Evolutionary conservation across 805 yeast genomes (phyloP).

Genomic region (Starmerella etchellsii): DNA sequence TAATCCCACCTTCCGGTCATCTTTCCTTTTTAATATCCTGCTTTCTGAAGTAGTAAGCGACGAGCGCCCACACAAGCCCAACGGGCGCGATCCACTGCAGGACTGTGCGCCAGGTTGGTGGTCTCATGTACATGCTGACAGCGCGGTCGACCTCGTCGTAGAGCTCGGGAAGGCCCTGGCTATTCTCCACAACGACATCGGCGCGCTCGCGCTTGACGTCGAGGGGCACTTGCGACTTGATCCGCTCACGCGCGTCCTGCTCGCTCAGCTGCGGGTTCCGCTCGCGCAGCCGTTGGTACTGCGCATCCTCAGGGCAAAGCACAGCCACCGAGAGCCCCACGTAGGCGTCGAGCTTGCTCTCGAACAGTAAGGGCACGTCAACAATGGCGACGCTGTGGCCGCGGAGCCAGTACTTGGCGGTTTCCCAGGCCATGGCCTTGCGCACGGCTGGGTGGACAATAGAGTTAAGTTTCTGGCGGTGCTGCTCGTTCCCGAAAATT

Average conservation of each 20-base stretch:
- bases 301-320: constrained; percentile 43
- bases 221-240: constrained; percentile 62
- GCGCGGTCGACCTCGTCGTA: constrained; percentile 33
- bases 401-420: constrained; percentile 43
- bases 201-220: constrained; percentile 44
- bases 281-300: constrained; percentile 45
- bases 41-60: constrained; percentile 1
- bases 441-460: constrained; percentile 85
- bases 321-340: constrained; percentile 68
- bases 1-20: background rate
- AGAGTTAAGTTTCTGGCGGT: constrained; percentile 47
- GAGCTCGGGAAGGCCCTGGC: constrained; percentile 34
- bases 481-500: constrained; percentile 58
- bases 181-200: constrained; percentile 56
- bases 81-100: constrained; percentile 29
- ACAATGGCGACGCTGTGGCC: constrained; percentile 53
- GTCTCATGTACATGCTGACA: constrained; percentile 23
- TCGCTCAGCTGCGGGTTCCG: constrained; percentile 56
- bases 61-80: constrained; percentile 21
- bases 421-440: constrained; percentile 45
- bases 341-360: constrained; percentile 51
- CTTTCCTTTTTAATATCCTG: background rate
- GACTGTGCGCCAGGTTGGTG: constrained; percentile 28
- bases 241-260: constrained; percentile 60
- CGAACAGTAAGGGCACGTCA: constrained; percentile 86